Percentiles rank a stretch among this genome's conserved stretches.
Evolutionary conservation across 495 filamentous ascomycete species (phyloP).

Genomic region (Pseudoneurospora amorphoporcata): DNA sequence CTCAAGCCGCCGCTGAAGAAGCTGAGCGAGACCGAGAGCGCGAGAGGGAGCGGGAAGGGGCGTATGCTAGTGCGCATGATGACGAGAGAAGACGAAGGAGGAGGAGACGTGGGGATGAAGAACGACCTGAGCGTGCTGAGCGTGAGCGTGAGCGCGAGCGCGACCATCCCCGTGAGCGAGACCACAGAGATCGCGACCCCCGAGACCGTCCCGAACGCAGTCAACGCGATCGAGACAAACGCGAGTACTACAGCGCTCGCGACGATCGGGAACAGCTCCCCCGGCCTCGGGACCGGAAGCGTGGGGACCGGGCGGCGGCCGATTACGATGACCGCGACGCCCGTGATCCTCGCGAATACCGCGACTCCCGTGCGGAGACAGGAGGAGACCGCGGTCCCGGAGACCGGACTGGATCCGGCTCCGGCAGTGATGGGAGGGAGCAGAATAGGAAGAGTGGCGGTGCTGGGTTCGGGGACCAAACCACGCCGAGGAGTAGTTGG

Average conservation of each 20-base stretch:
- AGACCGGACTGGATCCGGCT: conserved; percentile 29
- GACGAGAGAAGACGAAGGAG: not conserved
- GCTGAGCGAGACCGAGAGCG: conserved; percentile 21
- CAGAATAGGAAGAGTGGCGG: conserved; percentile 23
- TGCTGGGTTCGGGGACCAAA: conserved; percentile 28
- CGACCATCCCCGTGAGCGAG: conserved; percentile 8
- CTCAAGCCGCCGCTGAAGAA: conserved; percentile 28
- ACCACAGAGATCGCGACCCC: conserved; percentile 1
- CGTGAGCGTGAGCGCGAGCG: conserved; percentile 9
- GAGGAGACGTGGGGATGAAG: not conserved
- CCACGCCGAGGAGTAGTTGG: conserved; percentile 42
- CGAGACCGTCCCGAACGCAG: conserved; percentile 11
- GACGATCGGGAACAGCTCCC: not conserved
- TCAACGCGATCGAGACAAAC: not conserved
- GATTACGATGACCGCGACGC: not conserved
- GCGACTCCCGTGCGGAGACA: not conserved
- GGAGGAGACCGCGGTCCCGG: conserved; percentile 12
- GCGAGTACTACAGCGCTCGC: not conserved
- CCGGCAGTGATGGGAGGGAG: conserved; percentile 30
- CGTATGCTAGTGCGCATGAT: not conserved
- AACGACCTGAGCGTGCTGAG: not conserved
- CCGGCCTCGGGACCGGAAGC: not conserved
- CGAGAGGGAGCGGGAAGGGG: conserved; percentile 9
- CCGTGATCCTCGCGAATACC: not conserved
- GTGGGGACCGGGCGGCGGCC: not conserved